These are phyloP conservation scores for Toxicodendron radicans DNA, from an alignment of 345 rosid species.

Conservation along the genomic window DNA sequence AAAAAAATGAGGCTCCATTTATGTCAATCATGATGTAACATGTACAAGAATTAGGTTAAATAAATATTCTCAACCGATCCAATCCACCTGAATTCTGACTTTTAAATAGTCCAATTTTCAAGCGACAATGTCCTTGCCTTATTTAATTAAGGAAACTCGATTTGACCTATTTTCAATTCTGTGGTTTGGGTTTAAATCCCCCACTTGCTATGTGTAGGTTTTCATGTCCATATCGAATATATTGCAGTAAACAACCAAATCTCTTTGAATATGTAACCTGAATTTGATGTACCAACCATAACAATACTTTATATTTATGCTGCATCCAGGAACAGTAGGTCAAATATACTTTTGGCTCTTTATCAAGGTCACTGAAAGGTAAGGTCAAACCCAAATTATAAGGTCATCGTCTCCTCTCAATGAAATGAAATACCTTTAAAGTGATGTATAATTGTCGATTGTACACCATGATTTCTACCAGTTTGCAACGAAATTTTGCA, in stretches of 20 bases:
- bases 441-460: not conserved
- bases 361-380: not conserved
- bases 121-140: not conserved
- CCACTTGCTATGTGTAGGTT: no score
- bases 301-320: no score
- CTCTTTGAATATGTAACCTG: not conserved
- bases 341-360: not conserved
- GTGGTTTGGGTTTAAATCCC: no score
- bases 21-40: constrained; percentile 1
- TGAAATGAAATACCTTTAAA: not conserved
- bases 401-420: not conserved
- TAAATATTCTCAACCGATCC: constrained; percentile 23
- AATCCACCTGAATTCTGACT: not conserved
- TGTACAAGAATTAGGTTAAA: constrained; percentile 15
- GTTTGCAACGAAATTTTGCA: not conserved
- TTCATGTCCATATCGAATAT: not conserved
- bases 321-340: no score
- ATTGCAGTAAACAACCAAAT: not conserved
- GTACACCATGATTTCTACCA: not conserved
- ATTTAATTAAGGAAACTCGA: not conserved
- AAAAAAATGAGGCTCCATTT: not conserved
- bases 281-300: no score
- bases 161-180: not conserved
- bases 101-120: constrained; percentile 12
- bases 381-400: not conserved